These are phyloP conservation scores for Nephelium lappaceum DNA, from an alignment of 345 rosid genomes.

Conservation along the genomic window DNA sequence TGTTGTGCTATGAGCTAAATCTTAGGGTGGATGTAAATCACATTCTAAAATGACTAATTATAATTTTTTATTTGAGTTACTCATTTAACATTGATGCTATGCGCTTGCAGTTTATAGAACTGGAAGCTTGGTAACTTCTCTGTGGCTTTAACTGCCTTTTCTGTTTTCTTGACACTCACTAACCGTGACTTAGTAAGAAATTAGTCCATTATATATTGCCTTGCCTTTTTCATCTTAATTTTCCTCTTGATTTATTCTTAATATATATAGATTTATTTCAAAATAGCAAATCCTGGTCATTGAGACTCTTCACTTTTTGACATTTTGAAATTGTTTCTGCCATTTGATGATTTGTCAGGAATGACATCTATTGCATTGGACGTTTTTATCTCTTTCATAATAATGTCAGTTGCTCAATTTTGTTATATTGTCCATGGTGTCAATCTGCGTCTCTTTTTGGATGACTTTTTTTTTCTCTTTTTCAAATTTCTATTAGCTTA, in stretches of 20 bases:
- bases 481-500: conserved; percentile 11
- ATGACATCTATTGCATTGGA: neutral
- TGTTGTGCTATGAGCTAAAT: neutral
- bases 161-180: neutral
- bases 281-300: neutral
- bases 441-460: neutral
- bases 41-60: neutral
- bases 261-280: neutral
- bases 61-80: neutral
- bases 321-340: neutral
- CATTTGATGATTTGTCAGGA: neutral
- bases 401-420: neutral
- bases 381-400: neutral
- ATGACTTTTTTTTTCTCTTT: neutral
- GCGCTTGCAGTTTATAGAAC: neutral
- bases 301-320: neutral
- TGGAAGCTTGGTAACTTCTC: neutral
- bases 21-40: neutral
- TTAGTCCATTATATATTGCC: neutral
- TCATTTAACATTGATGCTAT: neutral
- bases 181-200: neutral
- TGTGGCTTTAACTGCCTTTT: neutral
- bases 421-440: neutral
- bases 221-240: neutral
- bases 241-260: neutral